Conservation (phyloP, 345 rosid genomes). For the Populus davidiana region DNA sequence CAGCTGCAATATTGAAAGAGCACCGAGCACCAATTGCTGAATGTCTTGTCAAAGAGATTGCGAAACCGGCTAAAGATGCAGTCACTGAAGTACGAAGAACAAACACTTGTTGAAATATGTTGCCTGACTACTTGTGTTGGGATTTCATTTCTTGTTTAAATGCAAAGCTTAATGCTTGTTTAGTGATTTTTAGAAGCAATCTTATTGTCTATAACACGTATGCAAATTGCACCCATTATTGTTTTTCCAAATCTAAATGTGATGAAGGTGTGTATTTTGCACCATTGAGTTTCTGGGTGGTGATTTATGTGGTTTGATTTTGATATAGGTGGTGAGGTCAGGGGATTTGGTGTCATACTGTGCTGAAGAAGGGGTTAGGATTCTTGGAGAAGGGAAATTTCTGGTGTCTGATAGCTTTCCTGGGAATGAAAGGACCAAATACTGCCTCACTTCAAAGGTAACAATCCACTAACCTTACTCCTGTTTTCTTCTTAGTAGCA, state of each 20-base stretch:
- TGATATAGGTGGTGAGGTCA: conserved; percentile 77
- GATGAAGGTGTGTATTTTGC: no score
- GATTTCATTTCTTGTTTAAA: neutral
- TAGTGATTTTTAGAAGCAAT: neutral
- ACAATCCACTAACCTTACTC: neutral
- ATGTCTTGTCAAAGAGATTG: conserved; percentile 88
- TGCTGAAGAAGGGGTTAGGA: conserved; percentile 96
- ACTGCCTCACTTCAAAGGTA: conserved; percentile 95
- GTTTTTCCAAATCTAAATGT: no score
- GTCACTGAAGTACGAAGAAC: conserved; percentile 57
- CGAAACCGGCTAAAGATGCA: conserved; percentile 98
- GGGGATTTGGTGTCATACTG: conserved; percentile 91
- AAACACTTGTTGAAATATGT: neutral
- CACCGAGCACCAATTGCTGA: conserved; percentile 81
- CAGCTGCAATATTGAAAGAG: conserved; percentile 81
- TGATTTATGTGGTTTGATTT: neutral
- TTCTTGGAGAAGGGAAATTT: conserved; percentile 90
- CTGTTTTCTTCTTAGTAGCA: neutral
- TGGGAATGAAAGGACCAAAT: conserved; percentile 95
- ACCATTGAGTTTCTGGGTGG: neutral
- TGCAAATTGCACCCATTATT: neutral
- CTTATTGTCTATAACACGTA: neutral
- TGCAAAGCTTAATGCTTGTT: neutral
- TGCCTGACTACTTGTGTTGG: neutral
- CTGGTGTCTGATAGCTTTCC: conserved; percentile 94